These are phyloP conservation scores for Fomitopsis serialis DNA, from an alignment of 768 basidiomycete genomes.

Conservation along the genomic window DNA sequence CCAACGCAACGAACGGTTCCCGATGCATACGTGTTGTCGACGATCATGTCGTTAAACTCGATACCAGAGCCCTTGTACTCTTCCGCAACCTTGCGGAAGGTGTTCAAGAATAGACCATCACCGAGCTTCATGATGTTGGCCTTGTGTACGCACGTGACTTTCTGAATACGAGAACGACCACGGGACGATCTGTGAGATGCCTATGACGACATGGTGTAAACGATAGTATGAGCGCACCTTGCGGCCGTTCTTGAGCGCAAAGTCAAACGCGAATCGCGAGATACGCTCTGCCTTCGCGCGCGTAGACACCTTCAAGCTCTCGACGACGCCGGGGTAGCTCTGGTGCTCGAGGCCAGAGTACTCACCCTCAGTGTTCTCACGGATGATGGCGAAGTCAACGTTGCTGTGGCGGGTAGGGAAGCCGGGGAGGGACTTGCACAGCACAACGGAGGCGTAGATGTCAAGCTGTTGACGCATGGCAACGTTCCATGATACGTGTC, in stretches of 20 bases:
- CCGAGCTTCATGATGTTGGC: constrained; percentile 99
- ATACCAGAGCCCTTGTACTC: constrained; percentile 94
- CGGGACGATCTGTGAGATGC: neutral
- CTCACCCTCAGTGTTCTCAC: constrained; percentile 99
- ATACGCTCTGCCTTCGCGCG: constrained; percentile 95
- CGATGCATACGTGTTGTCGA: constrained; percentile 84
- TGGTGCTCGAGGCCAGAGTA: constrained; percentile 98
- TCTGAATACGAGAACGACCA: constrained; percentile 42
- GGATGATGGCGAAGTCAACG: constrained; percentile 98
- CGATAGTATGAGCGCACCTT: constrained; percentile 50
- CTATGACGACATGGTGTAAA: neutral
- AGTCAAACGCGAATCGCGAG: constrained; percentile 96
- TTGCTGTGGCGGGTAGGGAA: constrained; percentile 93
- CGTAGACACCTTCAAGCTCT: constrained; percentile 96
- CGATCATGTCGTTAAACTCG: constrained; percentile 95
- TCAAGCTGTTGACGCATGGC: constrained; percentile 99
- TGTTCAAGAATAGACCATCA: constrained; percentile 98
- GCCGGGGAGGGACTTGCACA: constrained; percentile 97
- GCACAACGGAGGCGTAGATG: constrained; percentile 96
- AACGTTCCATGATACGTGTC: constrained; percentile 99
- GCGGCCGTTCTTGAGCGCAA: constrained; percentile 96
- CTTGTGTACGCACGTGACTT: constrained; percentile 99
- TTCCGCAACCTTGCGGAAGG: constrained; percentile 93
- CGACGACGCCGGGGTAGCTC: constrained; percentile 97
- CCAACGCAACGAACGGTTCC: neutral